Conservation (phyloP, 257 asterid genomes). For the Solanum appendiculatum region DNA sequence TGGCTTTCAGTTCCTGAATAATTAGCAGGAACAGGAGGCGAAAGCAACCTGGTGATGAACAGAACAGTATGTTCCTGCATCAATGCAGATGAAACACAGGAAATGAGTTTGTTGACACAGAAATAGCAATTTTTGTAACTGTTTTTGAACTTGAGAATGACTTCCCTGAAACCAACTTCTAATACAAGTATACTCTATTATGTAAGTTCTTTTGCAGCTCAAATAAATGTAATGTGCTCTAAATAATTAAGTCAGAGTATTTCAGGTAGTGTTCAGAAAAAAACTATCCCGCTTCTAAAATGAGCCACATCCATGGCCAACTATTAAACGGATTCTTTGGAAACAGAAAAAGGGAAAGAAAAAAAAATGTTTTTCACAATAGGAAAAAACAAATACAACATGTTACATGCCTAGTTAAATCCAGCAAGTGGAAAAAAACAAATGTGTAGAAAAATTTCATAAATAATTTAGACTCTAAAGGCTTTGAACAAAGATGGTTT, state of each 20-base stretch:
- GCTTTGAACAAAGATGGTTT: background rate
- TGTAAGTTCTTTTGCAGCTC: background rate
- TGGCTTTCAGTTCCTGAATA: conserved; percentile 72
- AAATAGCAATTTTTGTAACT: background rate
- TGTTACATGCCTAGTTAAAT: background rate
- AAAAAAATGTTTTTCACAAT: background rate
- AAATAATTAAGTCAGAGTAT: background rate
- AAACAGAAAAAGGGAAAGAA: background rate
- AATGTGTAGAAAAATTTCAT: background rate
- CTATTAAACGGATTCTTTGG: background rate
- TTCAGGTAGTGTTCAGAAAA: background rate
- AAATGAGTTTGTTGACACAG: background rate
- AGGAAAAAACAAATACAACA: background rate
- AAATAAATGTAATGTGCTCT: background rate
- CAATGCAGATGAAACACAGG: conserved; percentile 9
- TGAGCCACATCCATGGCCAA: background rate
- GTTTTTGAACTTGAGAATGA: background rate
- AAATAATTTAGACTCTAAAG: background rate
- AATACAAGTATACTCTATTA: background rate
- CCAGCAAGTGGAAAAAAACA: background rate
- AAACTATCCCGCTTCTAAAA: background rate
- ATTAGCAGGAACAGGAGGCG: conserved; percentile 69
- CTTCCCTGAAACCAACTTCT: background rate
- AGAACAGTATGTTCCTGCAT: conserved; percentile 78
- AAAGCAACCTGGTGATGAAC: conserved; percentile 70